Percentiles rank a stretch among this genome's conserved stretches.
phyloP scores from a whole-genome alignment of 176 grass and related monocot species.

The Dactylis glomerata region DNA sequence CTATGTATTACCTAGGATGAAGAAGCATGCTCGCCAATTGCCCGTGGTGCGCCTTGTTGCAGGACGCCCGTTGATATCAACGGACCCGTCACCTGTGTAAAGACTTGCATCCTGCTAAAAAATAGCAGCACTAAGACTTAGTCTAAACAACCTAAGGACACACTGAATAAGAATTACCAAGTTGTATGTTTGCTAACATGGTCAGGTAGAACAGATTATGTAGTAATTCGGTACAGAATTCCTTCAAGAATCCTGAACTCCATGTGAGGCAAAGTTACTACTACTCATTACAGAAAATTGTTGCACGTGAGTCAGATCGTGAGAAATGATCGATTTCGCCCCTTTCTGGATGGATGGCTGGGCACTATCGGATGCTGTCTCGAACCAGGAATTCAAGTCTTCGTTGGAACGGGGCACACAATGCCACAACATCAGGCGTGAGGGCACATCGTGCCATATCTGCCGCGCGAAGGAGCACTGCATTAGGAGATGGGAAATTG shows the following conservation, averaged over 20 bases:
- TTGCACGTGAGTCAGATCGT: neutral
- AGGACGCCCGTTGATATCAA: slow-evolving; percentile 47
- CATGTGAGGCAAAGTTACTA: neutral
- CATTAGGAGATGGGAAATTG: no score
- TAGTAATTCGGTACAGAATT: neutral
- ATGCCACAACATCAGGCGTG: no score
- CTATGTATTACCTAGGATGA: slow-evolving; percentile 52
- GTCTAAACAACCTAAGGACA: neutral
- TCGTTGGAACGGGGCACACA: no score
- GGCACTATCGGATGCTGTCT: no score
- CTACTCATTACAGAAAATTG: neutral
- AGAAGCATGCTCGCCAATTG: slow-evolving; percentile 61
- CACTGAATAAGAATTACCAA: neutral
- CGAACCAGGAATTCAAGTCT: no score
- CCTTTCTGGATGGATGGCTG: no score
- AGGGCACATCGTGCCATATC: no score
- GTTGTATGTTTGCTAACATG: neutral
- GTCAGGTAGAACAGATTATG: neutral
- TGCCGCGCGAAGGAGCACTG: no score
- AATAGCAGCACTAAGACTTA: neutral
- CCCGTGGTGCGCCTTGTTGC: slow-evolving; percentile 46
- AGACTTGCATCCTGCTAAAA: slow-evolving; percentile 32
- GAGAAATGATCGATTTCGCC: no score
- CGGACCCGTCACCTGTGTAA: slow-evolving; percentile 61
- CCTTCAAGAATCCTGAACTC: neutral